Percentiles rank a stretch among this genome's conserved stretches.
These are phyloP conservation scores for Monilinia laxa DNA, from an alignment of 2,329 filamentous ascomycete genomes.

Conservation along the genomic window DNA sequence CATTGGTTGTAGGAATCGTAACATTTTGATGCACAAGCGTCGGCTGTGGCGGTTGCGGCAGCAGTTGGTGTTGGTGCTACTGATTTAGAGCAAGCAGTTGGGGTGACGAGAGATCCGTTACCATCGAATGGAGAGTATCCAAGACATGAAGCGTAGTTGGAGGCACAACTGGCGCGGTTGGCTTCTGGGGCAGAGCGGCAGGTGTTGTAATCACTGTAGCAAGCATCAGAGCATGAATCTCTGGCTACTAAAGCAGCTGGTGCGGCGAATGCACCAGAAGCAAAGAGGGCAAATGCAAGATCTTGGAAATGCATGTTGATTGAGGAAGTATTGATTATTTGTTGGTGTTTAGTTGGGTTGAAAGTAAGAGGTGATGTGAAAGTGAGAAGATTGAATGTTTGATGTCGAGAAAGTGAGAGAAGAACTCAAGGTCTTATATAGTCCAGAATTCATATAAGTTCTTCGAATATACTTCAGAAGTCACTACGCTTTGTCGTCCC, in stretches of 20 bases:
- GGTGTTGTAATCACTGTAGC: background rate
- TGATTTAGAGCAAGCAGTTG: conserved; percentile 10
- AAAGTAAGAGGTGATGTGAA: background rate
- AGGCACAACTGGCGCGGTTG: background rate
- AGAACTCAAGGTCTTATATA: background rate
- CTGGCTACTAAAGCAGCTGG: conserved; percentile 2
- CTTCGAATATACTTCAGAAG: background rate
- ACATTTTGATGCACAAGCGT: conserved; percentile 3
- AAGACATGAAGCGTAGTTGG: background rate
- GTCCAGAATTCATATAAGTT: background rate
- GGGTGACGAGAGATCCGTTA: background rate
- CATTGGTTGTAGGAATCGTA: background rate
- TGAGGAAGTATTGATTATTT: background rate
- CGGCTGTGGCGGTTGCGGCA: background rate
- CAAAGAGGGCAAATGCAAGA: conserved; percentile 8
- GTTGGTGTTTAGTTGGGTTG: background rate
- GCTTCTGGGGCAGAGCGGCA: background rate
- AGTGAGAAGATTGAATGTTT: background rate
- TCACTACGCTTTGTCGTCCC: background rate
- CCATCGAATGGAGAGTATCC: conserved; percentile 5
- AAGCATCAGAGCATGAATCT: conserved; percentile 6
- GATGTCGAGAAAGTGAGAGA: background rate
- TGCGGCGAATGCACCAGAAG: conserved; percentile 11
- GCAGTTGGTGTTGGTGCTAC: background rate
- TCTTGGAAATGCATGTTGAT: conserved; percentile 14